Conservation (phyloP, 257 asterid genomes). For the Rauvolfia tetraphylla region DNA sequence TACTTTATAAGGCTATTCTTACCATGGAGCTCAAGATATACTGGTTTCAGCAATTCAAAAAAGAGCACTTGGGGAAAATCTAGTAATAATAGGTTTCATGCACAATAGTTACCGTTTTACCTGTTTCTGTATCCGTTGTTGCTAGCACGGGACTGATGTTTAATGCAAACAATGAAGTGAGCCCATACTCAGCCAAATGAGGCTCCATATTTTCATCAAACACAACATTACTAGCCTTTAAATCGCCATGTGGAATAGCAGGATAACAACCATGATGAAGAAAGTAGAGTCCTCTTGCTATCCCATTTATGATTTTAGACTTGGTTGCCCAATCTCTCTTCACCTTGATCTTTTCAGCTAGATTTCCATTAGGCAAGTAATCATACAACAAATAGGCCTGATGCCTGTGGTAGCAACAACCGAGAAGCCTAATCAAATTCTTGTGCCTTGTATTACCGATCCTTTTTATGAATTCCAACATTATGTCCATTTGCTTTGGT, state of each 20-base stretch:
- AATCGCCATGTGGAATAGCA: constrained; percentile 77
- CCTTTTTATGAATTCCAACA: constrained; percentile 40
- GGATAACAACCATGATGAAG: constrained; percentile 84
- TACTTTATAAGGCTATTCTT: not conserved
- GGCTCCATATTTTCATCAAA: constrained; percentile 94
- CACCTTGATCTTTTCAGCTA: constrained; percentile 51
- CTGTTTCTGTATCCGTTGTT: constrained; percentile 43
- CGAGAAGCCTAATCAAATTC: constrained; percentile 71
- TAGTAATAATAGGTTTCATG: not conserved
- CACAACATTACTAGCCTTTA: constrained; percentile 54
- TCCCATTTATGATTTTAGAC: constrained; percentile 50
- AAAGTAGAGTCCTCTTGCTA: constrained; percentile 69
- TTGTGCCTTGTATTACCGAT: constrained; percentile 76
- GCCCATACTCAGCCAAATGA: constrained; percentile 71
- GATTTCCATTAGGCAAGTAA: constrained; percentile 61
- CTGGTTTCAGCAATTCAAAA: not conserved
- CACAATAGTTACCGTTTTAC: constrained; percentile 28
- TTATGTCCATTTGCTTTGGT: constrained; percentile 31
- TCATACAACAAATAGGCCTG: constrained; percentile 78
- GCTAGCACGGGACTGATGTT: constrained; percentile 20
- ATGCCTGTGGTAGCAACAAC: constrained; percentile 57
- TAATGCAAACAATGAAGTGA: constrained; percentile 40
- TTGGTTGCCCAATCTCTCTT: constrained; percentile 66
- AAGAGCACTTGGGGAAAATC: not conserved
- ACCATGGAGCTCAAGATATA: not conserved